phyloP scores from a whole-genome alignment of 768 basidiomycete species.

The Boletus coccyginus region DNA sequence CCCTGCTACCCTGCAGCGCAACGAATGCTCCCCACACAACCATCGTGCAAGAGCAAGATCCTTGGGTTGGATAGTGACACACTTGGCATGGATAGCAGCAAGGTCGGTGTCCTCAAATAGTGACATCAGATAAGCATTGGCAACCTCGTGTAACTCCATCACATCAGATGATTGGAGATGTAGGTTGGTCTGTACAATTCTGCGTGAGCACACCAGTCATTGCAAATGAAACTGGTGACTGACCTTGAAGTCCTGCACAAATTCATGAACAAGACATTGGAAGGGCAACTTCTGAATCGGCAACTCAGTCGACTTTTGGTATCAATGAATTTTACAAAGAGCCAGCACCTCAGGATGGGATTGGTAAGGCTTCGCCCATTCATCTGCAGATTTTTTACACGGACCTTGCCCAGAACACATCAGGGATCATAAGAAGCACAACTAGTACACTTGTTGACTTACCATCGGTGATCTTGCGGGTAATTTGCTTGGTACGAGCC shows the following conservation, averaged over 20 bases:
- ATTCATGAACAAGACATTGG: constrained; percentile 88
- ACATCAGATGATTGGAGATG: constrained; percentile 91
- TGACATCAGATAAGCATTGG: constrained; percentile 78
- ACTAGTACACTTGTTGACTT: constrained; percentile 12
- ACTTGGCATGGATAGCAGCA: constrained; percentile 84
- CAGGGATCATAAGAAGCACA: not conserved
- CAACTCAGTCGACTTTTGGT: constrained; percentile 87
- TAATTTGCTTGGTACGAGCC: constrained; percentile 77
- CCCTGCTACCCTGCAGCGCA: no score
- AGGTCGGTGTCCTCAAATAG: constrained; percentile 81
- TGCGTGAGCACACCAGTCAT: not conserved
- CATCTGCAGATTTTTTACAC: constrained; percentile 58
- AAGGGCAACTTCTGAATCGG: constrained; percentile 87
- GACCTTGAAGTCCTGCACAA: constrained; percentile 89
- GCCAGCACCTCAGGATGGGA: constrained; percentile 84
- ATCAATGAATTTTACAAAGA: constrained; percentile 84
- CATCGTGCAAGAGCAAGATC: constrained; percentile 80
- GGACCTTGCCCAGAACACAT: constrained; percentile 46
- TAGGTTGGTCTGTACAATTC: constrained; percentile 51
- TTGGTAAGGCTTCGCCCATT: constrained; percentile 89
- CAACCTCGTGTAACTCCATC: constrained; percentile 83
- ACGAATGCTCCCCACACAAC: constrained; percentile 72
- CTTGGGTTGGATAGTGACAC: constrained; percentile 83
- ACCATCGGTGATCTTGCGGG: constrained; percentile 77
- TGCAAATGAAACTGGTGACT: constrained; percentile 26